phyloP scores from a whole-genome alignment of 2,329 filamentous ascomycete species.

The Aspergillus sp. region DNA sequence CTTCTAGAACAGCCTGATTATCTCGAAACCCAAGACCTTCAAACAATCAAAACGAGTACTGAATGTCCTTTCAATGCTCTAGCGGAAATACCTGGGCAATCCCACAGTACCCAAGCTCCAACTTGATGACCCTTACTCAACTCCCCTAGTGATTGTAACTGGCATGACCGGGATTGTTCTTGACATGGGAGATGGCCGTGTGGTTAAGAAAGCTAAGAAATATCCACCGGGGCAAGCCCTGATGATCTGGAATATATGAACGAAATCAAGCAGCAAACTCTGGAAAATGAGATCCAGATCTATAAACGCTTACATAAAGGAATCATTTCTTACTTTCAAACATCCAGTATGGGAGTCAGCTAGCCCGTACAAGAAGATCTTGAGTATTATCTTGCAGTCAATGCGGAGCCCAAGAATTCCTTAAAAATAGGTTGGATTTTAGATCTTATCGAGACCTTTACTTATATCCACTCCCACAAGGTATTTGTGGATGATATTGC shows the following conservation, averaged over 20 bases:
- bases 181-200: slow-evolving; percentile 8
- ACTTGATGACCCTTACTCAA: slow-evolving; percentile 5
- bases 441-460: slow-evolving; percentile 4
- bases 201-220: slow-evolving; percentile 11
- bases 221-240: slow-evolving; percentile 13
- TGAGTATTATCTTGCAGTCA: slow-evolving; percentile 8
- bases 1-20: neutral
- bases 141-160: slow-evolving; percentile 6
- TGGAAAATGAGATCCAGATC: slow-evolving; percentile 18
- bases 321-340: slow-evolving; percentile 15
- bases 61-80: neutral
- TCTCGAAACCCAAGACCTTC: neutral
- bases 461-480: slow-evolving; percentile 7
- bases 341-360: slow-evolving; percentile 14
- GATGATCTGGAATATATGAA: slow-evolving; percentile 20
- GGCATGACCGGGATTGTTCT: slow-evolving; percentile 13
- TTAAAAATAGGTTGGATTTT: slow-evolving; percentile 7
- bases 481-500: slow-evolving; percentile 14
- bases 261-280: slow-evolving; percentile 15
- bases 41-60: neutral
- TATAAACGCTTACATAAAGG: slow-evolving; percentile 19
- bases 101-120: neutral
- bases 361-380: slow-evolving; percentile 17
- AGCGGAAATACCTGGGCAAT: neutral
- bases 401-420: slow-evolving; percentile 2